Conservation (phyloP, 2,329 filamentous ascomycete species). For the Pseudocercospora eumusae region DNA sequence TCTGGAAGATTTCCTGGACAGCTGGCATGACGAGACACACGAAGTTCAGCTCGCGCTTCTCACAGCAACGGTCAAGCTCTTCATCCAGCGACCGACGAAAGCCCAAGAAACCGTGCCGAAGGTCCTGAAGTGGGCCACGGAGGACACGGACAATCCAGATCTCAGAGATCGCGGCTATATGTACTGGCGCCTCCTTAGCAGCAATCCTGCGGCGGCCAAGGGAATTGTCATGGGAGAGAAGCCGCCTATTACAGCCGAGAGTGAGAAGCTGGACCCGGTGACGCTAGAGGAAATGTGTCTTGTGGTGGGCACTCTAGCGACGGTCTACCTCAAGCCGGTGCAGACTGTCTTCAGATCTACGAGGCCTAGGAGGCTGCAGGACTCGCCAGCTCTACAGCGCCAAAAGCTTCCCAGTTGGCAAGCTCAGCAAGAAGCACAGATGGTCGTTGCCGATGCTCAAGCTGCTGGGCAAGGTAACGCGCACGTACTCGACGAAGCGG, state of each 20-base stretch:
- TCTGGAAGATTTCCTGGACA: constrained; percentile 91
- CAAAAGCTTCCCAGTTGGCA: constrained; percentile 62
- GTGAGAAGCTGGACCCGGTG: constrained; percentile 84
- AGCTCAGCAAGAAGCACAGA: constrained; percentile 41
- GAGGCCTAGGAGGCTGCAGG: constrained; percentile 73
- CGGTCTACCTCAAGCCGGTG: constrained; percentile 96
- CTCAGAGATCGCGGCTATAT: constrained; percentile 95
- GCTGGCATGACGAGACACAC: constrained; percentile 89
- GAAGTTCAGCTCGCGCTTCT: constrained; percentile 94
- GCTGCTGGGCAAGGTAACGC: constrained; percentile 24
- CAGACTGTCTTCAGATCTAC: constrained; percentile 94
- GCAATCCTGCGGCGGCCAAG: constrained; percentile 83
- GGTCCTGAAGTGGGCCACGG: constrained; percentile 96
- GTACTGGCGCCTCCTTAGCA: constrained; percentile 97
- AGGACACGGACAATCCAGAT: constrained; percentile 98
- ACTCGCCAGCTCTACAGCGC: constrained; percentile 83
- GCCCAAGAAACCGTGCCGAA: constrained; percentile 90
- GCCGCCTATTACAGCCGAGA: constrained; percentile 92
- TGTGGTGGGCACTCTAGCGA: constrained; percentile 92
- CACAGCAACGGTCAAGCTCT: constrained; percentile 95
- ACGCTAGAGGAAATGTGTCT: constrained; percentile 97
- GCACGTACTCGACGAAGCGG: constrained; percentile 68
- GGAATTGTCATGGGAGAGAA: constrained; percentile 96
- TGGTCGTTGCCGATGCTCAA: constrained; percentile 30
- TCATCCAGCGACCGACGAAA: constrained; percentile 94